Percentiles rank a stretch among this genome's conserved stretches.
These are phyloP conservation scores for Cicer yamashitae DNA, from an alignment of 306 rosid genomes.

Conservation along the genomic window DNA sequence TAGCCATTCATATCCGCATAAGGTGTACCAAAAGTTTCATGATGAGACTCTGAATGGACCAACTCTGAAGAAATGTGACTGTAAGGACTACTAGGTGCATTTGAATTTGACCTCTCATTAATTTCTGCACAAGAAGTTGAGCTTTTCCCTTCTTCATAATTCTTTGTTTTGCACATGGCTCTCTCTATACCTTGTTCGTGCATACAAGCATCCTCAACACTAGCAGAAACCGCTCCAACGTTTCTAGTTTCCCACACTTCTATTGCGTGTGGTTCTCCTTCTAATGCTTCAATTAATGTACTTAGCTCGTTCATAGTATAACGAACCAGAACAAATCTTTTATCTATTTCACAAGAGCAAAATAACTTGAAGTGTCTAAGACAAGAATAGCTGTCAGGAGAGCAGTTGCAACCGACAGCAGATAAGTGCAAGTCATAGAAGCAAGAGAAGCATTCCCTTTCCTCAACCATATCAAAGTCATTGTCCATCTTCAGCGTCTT, in stretches of 20 bases:
- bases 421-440: slow-evolving; percentile 84
- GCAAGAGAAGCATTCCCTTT: slow-evolving; percentile 85
- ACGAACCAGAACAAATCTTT: slow-evolving; percentile 64
- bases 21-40: slow-evolving; percentile 51
- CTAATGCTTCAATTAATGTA: slow-evolving; percentile 69
- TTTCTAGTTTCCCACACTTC: slow-evolving; percentile 53
- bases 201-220: slow-evolving; percentile 30
- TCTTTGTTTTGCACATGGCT: slow-evolving; percentile 40
- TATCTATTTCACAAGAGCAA: slow-evolving; percentile 66
- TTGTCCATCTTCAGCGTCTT: slow-evolving; percentile 71
- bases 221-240: slow-evolving; percentile 44
- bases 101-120: slow-evolving; percentile 52
- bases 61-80: slow-evolving; percentile 70
- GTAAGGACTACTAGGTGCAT: slow-evolving; percentile 55
- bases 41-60: slow-evolving; percentile 58
- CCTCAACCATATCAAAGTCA: slow-evolving; percentile 62
- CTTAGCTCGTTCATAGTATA: slow-evolving; percentile 57
- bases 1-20: slow-evolving; percentile 43
- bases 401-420: slow-evolving; percentile 76
- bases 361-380: slow-evolving; percentile 66
- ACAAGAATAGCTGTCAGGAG: slow-evolving; percentile 76
- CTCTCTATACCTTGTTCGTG: slow-evolving; percentile 47
- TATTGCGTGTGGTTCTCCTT: slow-evolving; percentile 61
- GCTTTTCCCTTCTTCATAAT: slow-evolving; percentile 44
- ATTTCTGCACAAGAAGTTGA: slow-evolving; percentile 47